Conservation (phyloP, 257 asterid genomes). For the Jacaranda mimosifolia region DNA sequence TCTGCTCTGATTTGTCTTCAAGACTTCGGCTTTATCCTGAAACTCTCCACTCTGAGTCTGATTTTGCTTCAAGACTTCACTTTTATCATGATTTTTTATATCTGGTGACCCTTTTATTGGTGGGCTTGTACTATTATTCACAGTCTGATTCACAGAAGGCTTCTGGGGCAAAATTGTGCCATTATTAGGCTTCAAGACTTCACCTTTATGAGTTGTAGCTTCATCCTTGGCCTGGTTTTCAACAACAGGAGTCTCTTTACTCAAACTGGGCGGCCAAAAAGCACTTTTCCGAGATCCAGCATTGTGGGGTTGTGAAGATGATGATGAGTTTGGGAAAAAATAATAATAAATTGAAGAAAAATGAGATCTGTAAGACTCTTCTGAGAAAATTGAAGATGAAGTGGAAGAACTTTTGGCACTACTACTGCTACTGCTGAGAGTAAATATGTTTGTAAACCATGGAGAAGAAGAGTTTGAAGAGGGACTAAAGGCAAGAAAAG, state of each 20-base stretch:
- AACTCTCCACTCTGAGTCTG: conserved; percentile 29
- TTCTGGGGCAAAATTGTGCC: conserved; percentile 36
- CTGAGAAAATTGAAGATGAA: conserved; percentile 38
- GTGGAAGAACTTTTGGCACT: conserved; percentile 21
- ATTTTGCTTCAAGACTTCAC: conserved; percentile 47
- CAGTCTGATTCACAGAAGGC: conserved; percentile 30
- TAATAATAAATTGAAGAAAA: conserved; percentile 56
- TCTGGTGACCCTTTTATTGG: conserved; percentile 27
- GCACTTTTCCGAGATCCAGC: conserved; percentile 24
- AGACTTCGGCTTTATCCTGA: conserved; percentile 35
- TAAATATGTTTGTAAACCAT: conserved; percentile 56
- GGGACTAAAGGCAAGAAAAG: conserved; percentile 77
- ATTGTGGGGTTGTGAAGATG: conserved; percentile 28
- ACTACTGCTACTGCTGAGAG: conserved; percentile 13
- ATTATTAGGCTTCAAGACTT: conserved; percentile 35
- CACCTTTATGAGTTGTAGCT: conserved; percentile 26
- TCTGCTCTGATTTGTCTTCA: conserved; percentile 42
- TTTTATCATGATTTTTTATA: conserved; percentile 48
- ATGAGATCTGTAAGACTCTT: conserved; percentile 58
- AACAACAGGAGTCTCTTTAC: conserved; percentile 3
- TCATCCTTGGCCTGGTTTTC: conserved; percentile 28
- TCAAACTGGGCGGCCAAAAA: conserved; percentile 33
- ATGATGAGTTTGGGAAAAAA: conserved; percentile 58
- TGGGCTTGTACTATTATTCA: conserved; percentile 14
- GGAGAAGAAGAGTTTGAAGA: conserved; percentile 76